Base-by-base conservation (phyloP, 495 filamentous ascomycete genomes). In the Podospora didyma region DNA sequence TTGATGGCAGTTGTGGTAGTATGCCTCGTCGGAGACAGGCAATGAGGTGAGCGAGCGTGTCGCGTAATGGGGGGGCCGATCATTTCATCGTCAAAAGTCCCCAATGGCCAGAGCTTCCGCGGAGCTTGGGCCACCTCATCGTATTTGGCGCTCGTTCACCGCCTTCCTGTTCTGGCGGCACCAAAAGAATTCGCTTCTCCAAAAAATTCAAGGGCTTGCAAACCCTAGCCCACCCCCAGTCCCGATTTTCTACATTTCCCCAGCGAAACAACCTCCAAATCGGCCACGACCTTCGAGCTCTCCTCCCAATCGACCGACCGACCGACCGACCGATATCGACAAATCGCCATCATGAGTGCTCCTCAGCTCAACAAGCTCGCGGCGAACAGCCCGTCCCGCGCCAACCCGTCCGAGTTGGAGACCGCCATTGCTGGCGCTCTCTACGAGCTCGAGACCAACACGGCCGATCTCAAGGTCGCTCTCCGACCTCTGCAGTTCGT, bases 391-490 rank as follows among this genome's bases (percentile, higher is more conserved):
- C 88, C 92, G 46, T 96, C 92, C 73, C 86, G 92, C 80, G 82
- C 87, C 74, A 90, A 85, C 75, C 94, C 94, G 61, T 94, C 90
- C 58, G 94, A 98, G 84, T 83, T 96, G 64, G 94, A 98, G 89
- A 85, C 80, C 70, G 88, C 75, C 79, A 94, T 98, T 73, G 92
- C 94, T 72, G 86, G 84, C 76, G 94, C 93, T 79, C 88, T 98
- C 60, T 95, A 87, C 81, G 94, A 98, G 66, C 86, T 98, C 73
- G 94, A 98, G 89, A 89, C 85, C 80, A 96, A 96, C 85, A 96
- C 92, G 71, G 77, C 89, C 71, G 94, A 98, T 78, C 89, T 98
- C 80, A 94, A 89, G 88, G 81, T 80, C 69, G 84, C 89, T 54
- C 87, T 98, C 71, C 84, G 94, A 64, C 95, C 94, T 71, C 84